Percentiles rank a stretch among this genome's conserved stretches.
These are phyloP conservation scores for Trichomonascus vanleenenianus DNA, from an alignment of 805 yeast species.

Conservation along the genomic window DNA sequence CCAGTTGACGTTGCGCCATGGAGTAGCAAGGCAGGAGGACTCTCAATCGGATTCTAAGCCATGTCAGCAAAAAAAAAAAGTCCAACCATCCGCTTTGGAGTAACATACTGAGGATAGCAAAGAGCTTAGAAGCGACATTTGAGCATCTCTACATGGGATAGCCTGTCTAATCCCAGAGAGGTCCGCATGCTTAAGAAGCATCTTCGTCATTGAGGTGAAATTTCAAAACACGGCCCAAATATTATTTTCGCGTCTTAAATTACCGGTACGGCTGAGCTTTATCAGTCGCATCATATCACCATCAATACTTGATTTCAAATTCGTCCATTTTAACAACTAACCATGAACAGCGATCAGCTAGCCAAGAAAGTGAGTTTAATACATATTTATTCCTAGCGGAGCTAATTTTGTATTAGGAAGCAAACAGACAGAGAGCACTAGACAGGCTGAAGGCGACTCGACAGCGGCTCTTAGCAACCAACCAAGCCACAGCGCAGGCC, in stretches of 20 bases:
- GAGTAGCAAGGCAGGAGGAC: slow-evolving; percentile 34
- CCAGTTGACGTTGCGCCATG: slow-evolving; percentile 46
- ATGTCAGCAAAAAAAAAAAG: too few relatives aligned
- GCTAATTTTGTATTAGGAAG: slow-evolving; percentile 8
- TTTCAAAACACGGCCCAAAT: not conserved
- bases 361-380: slow-evolving; percentile 1
- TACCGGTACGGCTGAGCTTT: too few relatives aligned
- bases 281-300: not conserved
- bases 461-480: slow-evolving; percentile 11
- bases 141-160: slow-evolving; percentile 11
- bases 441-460: slow-evolving; percentile 19
- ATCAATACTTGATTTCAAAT: not conserved
- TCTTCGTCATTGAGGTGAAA: not conserved
- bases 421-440: slow-evolving; percentile 16
- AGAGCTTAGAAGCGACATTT: slow-evolving; percentile 14
- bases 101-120: slow-evolving; percentile 13
- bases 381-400: too few relatives aligned
- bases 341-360: not conserved
- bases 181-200: not conserved
- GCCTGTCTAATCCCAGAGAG: not conserved
- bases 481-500: not conserved
- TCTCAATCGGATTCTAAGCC: slow-evolving; percentile 4
- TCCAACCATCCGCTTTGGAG: too few relatives aligned
- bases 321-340: not conserved
- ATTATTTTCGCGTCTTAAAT: too few relatives aligned